These are phyloP conservation scores for Fagopyrum homotropicum DNA, from an alignment of 148 eudicot genomes.

Conservation along the genomic window DNA sequence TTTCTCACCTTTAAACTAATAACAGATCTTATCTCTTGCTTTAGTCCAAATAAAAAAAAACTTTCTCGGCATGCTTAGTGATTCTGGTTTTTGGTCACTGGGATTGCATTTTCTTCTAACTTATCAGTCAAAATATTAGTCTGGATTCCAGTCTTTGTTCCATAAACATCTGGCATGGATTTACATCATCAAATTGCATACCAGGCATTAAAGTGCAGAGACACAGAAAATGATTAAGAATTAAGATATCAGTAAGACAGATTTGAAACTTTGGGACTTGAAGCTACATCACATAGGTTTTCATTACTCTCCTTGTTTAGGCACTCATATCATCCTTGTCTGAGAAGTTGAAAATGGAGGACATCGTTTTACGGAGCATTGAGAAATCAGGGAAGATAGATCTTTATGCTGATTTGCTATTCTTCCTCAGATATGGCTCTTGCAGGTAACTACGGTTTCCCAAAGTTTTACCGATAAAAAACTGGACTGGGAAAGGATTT, in stretches of 20 bases:
- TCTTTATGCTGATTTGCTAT: slow-evolving; percentile 71
- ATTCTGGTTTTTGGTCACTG: not conserved
- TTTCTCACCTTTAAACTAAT: not conserved
- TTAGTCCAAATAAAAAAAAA: not conserved
- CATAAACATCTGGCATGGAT: not conserved
- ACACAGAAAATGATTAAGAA: not conserved
- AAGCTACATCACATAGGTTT: not conserved
- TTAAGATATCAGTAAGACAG: not conserved
- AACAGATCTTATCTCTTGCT: not conserved
- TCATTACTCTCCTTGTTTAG: slow-evolving; percentile 25
- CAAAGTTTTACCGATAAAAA: not conserved
- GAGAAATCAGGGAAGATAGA: slow-evolving; percentile 24
- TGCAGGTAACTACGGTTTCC: slow-evolving; percentile 43
- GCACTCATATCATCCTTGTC: slow-evolving; percentile 49
- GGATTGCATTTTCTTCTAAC: slow-evolving; percentile 4
- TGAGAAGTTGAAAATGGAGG: slow-evolving; percentile 48
- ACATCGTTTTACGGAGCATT: slow-evolving; percentile 1
- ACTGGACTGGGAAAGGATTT: not conserved
- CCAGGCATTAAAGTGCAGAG: not conserved
- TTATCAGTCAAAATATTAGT: not conserved
- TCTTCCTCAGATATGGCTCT: slow-evolving; percentile 58
- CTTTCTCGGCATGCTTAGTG: not conserved
- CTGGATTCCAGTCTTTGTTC: not conserved
- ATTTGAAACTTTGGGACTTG: not conserved
- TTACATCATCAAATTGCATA: not conserved